Percentiles rank a stretch among this genome's conserved stretches.
These are phyloP conservation scores for Fusarium sp. DNA, from an alignment of 2,329 filamentous ascomycete genomes.

Conservation along the genomic window DNA sequence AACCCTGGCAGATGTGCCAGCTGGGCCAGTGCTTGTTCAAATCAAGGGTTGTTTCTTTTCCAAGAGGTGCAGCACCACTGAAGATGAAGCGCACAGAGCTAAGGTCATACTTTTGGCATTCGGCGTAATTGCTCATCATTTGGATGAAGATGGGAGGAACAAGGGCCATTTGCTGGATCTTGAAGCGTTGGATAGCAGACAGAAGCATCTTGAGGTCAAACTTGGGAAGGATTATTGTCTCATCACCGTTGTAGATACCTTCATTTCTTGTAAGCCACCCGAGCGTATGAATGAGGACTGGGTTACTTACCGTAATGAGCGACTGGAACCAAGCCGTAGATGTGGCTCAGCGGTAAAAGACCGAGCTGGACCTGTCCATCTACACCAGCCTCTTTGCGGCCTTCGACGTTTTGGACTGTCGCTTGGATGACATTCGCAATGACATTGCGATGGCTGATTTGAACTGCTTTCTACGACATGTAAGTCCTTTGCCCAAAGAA, in stretches of 20 bases:
- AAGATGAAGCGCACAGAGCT: constrained; percentile 73
- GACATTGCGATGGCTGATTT: constrained; percentile 83
- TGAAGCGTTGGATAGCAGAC: constrained; percentile 72
- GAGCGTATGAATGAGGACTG: not conserved
- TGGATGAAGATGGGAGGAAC: constrained; percentile 84
- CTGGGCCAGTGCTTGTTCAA: constrained; percentile 69
- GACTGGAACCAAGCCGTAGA: constrained; percentile 80
- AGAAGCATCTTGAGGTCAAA: constrained; percentile 78
- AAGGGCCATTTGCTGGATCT: constrained; percentile 74
- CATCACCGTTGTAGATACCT: constrained; percentile 76
- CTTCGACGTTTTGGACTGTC: constrained; percentile 54
- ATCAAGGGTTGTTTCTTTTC: constrained; percentile 73
- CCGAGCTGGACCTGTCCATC: constrained; percentile 66
- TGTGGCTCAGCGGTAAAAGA: constrained; percentile 83
- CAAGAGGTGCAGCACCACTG: constrained; percentile 80
- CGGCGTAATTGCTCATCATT: constrained; percentile 71
- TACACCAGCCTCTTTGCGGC: constrained; percentile 52
- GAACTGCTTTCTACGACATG: constrained; percentile 76
- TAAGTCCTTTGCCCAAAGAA: not conserved
- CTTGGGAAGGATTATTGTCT: constrained; percentile 76
- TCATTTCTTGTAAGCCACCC: constrained; percentile 54
- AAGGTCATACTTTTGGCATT: constrained; percentile 74
- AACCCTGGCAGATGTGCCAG: constrained; percentile 77
- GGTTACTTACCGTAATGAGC: constrained; percentile 50
- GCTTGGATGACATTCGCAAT: constrained; percentile 80